phyloP scores from a whole-genome alignment of 345 rosid species.

The Boechera stricta region DNA sequence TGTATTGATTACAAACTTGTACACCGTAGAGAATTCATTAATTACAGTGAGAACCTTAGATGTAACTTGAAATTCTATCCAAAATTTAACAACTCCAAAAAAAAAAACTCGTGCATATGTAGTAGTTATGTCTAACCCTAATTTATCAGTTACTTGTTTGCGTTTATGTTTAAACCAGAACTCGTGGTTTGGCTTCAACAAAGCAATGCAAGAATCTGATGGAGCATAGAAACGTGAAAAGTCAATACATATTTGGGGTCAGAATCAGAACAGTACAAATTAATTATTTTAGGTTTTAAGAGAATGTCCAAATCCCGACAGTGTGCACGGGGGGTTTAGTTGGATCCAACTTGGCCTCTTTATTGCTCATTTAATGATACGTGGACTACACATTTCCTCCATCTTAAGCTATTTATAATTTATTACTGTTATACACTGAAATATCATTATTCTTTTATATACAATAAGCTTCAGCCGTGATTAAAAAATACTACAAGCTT shows the following conservation, averaged over 20 bases:
- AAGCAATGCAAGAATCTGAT: background rate
- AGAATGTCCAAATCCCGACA: constrained; percentile 50
- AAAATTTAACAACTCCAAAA: background rate
- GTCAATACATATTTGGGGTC: constrained; percentile 26
- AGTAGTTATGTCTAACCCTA: background rate
- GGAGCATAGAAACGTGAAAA: constrained; percentile 16
- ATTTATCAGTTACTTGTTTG: background rate
- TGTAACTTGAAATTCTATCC: background rate
- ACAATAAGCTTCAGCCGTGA: background rate
- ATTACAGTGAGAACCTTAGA: background rate
- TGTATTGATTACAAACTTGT: constrained; percentile 2
- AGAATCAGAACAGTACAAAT: constrained; percentile 14
- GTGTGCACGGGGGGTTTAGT: constrained; percentile 48
- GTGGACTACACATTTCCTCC: constrained; percentile 40
- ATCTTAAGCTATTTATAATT: background rate
- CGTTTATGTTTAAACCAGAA: background rate
- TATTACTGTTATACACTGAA: background rate
- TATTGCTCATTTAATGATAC: constrained; percentile 40
- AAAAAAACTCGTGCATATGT: background rate
- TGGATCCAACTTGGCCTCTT: constrained; percentile 49
- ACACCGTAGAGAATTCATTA: background rate
- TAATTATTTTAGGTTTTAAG: constrained; percentile 16
- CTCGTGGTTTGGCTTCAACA: constrained; percentile 25
- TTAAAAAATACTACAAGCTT: background rate
- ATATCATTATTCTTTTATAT: background rate